Conservation (phyloP, 768 basidiomycete species). For the Clathrus columnatus region DNA sequence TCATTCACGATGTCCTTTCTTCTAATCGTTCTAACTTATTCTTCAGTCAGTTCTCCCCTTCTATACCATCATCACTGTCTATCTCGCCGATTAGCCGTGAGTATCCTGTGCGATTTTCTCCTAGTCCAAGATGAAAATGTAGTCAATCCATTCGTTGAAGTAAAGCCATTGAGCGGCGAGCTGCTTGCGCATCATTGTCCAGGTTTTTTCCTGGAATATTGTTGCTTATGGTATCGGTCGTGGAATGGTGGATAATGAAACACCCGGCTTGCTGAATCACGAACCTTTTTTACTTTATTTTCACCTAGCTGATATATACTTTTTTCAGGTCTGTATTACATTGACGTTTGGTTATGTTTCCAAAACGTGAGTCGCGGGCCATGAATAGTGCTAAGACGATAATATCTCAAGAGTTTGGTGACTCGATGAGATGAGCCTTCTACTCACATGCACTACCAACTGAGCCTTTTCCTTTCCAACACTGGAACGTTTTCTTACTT, state of each 20-base stretch:
- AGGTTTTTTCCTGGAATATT: neutral
- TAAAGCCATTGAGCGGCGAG: neutral
- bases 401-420: constrained; percentile 9
- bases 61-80: neutral
- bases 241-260: constrained; percentile 9
- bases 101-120: neutral
- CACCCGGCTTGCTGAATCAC: constrained; percentile 9
- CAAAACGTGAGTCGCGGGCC: neutral
- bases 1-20: neutral
- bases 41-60: neutral
- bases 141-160: constrained; percentile 13
- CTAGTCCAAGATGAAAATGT: constrained; percentile 7
- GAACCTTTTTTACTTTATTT: neutral
- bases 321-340: neutral
- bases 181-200: neutral
- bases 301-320: neutral
- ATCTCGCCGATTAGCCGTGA: neutral
- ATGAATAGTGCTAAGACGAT: constrained; percentile 4
- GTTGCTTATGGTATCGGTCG: constrained; percentile 8
- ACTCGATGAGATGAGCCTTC: constrained; percentile 10
- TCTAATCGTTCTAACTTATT: neutral
- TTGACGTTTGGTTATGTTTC: neutral
- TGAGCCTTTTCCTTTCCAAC: neutral
- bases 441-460: constrained; percentile 13
- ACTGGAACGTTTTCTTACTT: neutral